Evolutionary conservation across 2,329 filamentous ascomycete genomes (phyloP), one percentile per base, ranked within the genome.

Genomic region (Botrytis aclada): DNA sequence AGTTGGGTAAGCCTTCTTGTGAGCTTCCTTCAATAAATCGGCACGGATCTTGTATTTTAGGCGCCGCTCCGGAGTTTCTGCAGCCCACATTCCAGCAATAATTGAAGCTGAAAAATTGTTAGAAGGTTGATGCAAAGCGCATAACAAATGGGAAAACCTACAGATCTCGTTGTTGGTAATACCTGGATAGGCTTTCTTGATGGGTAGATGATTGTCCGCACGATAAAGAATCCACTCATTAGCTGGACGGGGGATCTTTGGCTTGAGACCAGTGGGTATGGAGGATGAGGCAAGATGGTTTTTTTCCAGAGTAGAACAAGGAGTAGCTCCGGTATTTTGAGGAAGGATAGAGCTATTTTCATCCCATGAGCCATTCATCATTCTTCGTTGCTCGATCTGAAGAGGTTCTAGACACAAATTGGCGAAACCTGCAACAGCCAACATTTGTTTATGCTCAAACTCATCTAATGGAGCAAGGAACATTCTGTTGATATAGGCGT

Each of bases 221-320:
- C 65, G 65, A 22, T 69, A 69, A 20, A 69, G 65, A 69, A 69
- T 58, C 65, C 51, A 69, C 39, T 69, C 65, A 69, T 69, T 69
- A n/a, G 65, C 45, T 29, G 65, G 65, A 56, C 65, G 65, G 29
- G 65, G 65, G 14, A 69, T 69, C 20, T 69, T 69, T 69, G 37
- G 54, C n/a, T 56, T 56, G 16, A 20, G 37, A 56, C 12, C 34
- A 41, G 22, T 9, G 25, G 47, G 32, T 25, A 56, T 18, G 25
- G 47, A 29, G 4, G 34, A 25, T 56, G 65, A 25, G 14, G 16
- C 18, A 45, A 22, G 12, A 29, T 34, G 29, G 5, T 32, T 56
- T 56, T 32, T 41, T 12, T 14, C n/a, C 34, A 37, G 34, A 56
- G 32, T 9, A 51, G 45, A 66, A 10, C 32, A 34, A 25, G 32